Base-by-base conservation (phyloP, 1,139 yeast genomes). In the Kurtzmaniella quercitrusa region DNA sequence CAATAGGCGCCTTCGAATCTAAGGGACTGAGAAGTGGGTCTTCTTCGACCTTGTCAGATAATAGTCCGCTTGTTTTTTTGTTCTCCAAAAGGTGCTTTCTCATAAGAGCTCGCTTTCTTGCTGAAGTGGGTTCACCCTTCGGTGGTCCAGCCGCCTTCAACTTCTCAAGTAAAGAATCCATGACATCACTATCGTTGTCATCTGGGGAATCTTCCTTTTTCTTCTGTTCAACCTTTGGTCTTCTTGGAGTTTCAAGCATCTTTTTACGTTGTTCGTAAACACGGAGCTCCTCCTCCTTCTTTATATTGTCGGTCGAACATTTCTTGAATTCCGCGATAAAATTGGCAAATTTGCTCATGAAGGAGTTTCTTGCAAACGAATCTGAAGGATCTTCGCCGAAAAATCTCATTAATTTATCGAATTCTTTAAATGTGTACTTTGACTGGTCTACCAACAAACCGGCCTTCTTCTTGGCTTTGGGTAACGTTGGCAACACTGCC, bases 311-410 rank as follows among this genome's bases (percentile, higher is more conserved):
- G 23, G 67, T 66, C 51, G 87, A 86, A 5, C 86, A 95, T 52
- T 80, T 79, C 57, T 80, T 84, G 66, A 84, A 93, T 53, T 87
- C 91, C 38, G 68, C 68, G 14, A 85, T 74, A 61, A 93, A 93
- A 45, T 78, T 76, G 3, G 88, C 67, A 57, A 93, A 85, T 56
- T 84, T 84, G 46, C 76, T 67, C 55, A 93, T 83, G 58, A 93
- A 91, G 1, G 82, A 66, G 47, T 78, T 76, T 45, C 82, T 76
- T 1, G 84, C 79, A 49, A 89, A 79, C 15, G 77, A 63, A 60
- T 86, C 94, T 21, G 68, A 66, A 1, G 87, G 78, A 60, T 84
- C 93, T 63, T 86, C 95, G 22, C 93, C 93, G 56, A 84, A 86
- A 51, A 74, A 79, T 53, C 77, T 75, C 91, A 85, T 83, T 50